Base-by-base conservation (phyloP, 139 green algal species). In the Asterochloris erici region DNA sequence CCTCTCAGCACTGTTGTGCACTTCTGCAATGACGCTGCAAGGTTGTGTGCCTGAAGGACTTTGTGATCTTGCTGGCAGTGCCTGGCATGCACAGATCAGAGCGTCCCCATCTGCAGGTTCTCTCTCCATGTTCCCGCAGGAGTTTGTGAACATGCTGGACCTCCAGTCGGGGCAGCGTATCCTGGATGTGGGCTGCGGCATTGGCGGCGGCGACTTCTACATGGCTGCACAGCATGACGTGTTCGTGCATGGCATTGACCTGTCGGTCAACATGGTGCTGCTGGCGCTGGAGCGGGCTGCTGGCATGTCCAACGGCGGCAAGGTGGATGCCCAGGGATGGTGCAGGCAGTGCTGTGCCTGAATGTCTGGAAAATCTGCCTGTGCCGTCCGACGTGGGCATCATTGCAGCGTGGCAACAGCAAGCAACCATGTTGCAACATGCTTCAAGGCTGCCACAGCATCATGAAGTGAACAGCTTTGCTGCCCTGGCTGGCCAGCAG, bases 191-290 rank as follows among this genome's bases (percentile, higher is more conserved):
- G 93, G 94, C 21, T 97, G 93, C 81, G 93, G 93, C 83, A 85
- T 91, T 14, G 94, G 93, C 47, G 91, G 92, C 24, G 87, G 87
- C 63, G 91, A 86, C 38, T 91, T 97, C 79, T 90, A 90, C 83
- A 91, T 95, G 82, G 86, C 92, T 0, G 74, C 90, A 17, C 80
- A 80, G 23, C 93, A 87, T 69, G 90, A 86, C 63, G 92, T 88
- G 17, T 89, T 91, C 19, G 94, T 98, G 0, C 91, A 95, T 61
- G 94, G 90, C 63, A 89, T 98, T 19, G 94, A 98, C 85, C 85
- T 98, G 29, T 95, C 88, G 0, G 89, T 95, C 24, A 98, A 97
- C 84, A 94, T 94, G 89, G 84, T 98, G 0, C 78, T 93, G 9
- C 86, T 88, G 0, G 93, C 92, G 0, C 80, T 95, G 16, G 91